A percentile compares a stretch with the other conserved stretches of the same genome.
phyloP scores from a whole-genome alignment of 2,329 filamentous ascomycete genomes.

The Camillea tinctor region DNA sequence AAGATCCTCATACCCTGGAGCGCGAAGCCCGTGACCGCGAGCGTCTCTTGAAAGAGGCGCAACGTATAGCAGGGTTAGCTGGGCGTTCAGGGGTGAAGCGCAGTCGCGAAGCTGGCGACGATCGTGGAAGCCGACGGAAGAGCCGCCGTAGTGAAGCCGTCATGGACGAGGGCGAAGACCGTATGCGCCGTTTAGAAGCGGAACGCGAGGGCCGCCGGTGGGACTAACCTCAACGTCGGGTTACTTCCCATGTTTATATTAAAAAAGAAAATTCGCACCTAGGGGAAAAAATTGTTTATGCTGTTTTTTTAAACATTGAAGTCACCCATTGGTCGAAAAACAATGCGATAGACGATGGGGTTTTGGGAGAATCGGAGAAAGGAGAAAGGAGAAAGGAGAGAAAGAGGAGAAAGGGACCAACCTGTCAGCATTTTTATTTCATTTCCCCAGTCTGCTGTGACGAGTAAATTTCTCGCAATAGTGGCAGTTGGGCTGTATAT shows the following conservation, averaged over 20 bases:
- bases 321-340: not conserved
- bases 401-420: not conserved
- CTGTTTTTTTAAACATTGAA: not conserved
- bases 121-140: constrained; percentile 46
- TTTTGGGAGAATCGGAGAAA: not conserved
- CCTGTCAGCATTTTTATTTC: not conserved
- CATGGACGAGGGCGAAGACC: constrained; percentile 51
- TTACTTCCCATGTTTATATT: constrained; percentile 2
- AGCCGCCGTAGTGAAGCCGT: constrained; percentile 49
- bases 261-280: not conserved
- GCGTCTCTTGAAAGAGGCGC: constrained; percentile 65
- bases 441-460: not conserved
- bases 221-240: constrained; percentile 34
- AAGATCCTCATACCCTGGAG: constrained; percentile 67
- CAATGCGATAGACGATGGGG: not conserved
- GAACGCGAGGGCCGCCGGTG: constrained; percentile 57
- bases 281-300: not conserved
- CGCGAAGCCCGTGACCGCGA: constrained; percentile 66
- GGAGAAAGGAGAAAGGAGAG: not conserved
- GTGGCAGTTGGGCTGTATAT: not conserved
- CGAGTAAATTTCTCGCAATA: not conserved
- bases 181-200: constrained; percentile 55
- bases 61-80: constrained; percentile 58
- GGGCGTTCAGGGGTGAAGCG: constrained; percentile 50
- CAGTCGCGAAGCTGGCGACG: constrained; percentile 41